phyloP scores from a whole-genome alignment of 106 monocot species.

The Dendrobium nobile region DNA sequence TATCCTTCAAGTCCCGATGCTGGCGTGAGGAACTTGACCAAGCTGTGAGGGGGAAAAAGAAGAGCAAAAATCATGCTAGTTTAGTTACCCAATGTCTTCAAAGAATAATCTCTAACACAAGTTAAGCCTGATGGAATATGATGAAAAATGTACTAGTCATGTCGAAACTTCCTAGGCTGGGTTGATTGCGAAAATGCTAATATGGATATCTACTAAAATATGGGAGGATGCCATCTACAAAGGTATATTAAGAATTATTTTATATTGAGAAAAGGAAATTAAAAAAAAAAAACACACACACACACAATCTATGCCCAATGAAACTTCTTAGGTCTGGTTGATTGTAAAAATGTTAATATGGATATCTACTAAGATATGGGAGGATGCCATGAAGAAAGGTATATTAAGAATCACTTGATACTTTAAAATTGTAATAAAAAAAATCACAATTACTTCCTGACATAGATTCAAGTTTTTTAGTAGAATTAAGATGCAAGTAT shows the following conservation, averaged over 20 bases:
- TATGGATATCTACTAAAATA: background rate
- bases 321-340: too few relatives aligned
- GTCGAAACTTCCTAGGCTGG: too few relatives aligned
- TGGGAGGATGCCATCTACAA: background rate
- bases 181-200: too few relatives aligned
- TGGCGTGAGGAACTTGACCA: slow-evolving; percentile 97
- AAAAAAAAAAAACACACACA: too few relatives aligned
- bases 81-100: background rate
- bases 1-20: slow-evolving; percentile 85
- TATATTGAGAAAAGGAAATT: background rate
- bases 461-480: too few relatives aligned
- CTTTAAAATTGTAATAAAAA: too few relatives aligned
- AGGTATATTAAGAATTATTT: background rate
- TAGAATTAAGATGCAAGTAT: too few relatives aligned
- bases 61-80: background rate
- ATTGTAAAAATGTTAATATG: too few relatives aligned
- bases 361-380: background rate
- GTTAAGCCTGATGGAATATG: background rate
- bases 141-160: too few relatives aligned
- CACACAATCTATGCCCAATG: too few relatives aligned
- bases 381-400: background rate
- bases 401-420: background rate
- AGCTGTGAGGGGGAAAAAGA: slow-evolving; percentile 30
- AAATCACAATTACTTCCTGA: too few relatives aligned
- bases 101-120: background rate